Evolutionary conservation across 2,329 filamentous ascomycete genomes (phyloP).

Genomic region (Huntiella moniliformis): DNA sequence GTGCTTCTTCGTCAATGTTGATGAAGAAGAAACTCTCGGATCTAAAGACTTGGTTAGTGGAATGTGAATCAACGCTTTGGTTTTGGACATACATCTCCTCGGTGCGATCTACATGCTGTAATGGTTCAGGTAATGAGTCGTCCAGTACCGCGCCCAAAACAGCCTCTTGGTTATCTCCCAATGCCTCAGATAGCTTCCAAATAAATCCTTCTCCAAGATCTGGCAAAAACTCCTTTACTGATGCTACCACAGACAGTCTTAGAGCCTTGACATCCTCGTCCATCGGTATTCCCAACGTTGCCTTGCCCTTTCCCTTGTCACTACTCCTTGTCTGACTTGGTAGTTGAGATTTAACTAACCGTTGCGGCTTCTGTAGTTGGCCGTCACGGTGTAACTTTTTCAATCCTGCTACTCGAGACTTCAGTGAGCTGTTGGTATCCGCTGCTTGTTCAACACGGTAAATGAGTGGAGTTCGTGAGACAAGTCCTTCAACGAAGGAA

Average conservation of each 20-base stretch:
- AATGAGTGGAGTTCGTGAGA: conserved; percentile 62
- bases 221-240: conserved; percentile 87
- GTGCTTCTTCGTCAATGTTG: neutral
- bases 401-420: neutral
- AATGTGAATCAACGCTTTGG: neutral
- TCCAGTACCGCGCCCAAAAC: conserved; percentile 70
- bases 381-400: neutral
- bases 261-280: conserved; percentile 50
- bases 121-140: conserved; percentile 42
- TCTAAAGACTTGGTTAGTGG: neutral
- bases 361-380: neutral
- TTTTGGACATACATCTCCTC: neutral
- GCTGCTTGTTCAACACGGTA: conserved; percentile 36
- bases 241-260: conserved; percentile 64
- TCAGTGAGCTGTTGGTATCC: conserved; percentile 15
- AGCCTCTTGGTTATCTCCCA: conserved; percentile 56
- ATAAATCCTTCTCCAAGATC: conserved; percentile 72
- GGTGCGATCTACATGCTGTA: neutral
- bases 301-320: conserved; percentile 48
- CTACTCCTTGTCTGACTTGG: neutral
- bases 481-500: conserved; percentile 62
- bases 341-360: neutral
- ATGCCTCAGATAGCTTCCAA: conserved; percentile 60
- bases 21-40: conserved; percentile 4
- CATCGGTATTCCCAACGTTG: conserved; percentile 19